Conservation (phyloP, 2,329 filamentous ascomycete genomes). For the Ceratocystis destructans region DNA sequence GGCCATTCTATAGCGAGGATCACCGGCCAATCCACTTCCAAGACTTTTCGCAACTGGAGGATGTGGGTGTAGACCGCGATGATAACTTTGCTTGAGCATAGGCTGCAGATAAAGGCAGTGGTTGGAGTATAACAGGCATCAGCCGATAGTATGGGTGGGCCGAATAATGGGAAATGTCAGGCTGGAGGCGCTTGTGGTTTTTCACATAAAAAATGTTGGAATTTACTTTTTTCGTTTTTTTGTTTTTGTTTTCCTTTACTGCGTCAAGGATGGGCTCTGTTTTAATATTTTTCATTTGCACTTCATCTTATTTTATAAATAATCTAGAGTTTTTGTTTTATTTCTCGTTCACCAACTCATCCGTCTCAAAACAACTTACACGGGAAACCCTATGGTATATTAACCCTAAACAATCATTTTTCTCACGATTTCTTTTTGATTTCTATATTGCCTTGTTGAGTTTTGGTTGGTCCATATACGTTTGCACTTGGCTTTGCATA, state of each 20-base stretch:
- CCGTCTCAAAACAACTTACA: neutral
- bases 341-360: neutral
- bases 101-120: neutral
- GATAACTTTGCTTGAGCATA: slow-evolving; percentile 73
- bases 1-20: slow-evolving; percentile 79
- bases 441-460: neutral
- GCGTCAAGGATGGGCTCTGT: neutral
- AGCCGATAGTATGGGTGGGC: neutral
- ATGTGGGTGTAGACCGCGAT: slow-evolving; percentile 83
- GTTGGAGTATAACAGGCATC: neutral
- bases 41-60: slow-evolving; percentile 93
- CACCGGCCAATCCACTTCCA: slow-evolving; percentile 93
- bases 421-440: neutral
- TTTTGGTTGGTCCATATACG: neutral
- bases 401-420: neutral
- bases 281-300: neutral
- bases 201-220: slow-evolving; percentile 2
- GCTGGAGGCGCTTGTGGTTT: neutral
- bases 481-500: neutral
- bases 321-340: neutral
- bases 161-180: neutral
- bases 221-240: slow-evolving; percentile 4
- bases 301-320: neutral
- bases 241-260: neutral
- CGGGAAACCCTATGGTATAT: neutral